Conservation (phyloP, 73 alveolate genomes). For the Halteria grandinella region DNA sequence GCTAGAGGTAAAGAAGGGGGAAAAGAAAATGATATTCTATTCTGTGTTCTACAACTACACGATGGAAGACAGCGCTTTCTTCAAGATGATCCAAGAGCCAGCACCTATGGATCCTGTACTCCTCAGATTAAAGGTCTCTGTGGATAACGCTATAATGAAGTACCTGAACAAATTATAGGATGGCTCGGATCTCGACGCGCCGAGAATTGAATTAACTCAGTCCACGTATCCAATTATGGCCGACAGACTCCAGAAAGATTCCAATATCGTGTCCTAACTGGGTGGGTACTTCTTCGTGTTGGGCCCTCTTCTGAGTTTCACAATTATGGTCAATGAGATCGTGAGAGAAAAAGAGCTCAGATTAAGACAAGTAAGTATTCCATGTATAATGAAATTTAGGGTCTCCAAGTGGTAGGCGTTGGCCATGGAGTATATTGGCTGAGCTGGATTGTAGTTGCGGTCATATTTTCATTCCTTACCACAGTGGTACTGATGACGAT, state of each 20-base stretch:
- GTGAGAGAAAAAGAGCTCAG: slow-evolving; percentile 79
- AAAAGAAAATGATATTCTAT: slow-evolving; percentile 61
- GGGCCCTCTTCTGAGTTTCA: slow-evolving; percentile 70
- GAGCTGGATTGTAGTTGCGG: slow-evolving; percentile 68
- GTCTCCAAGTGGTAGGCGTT: slow-evolving; percentile 72
- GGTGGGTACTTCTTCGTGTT: slow-evolving; percentile 84
- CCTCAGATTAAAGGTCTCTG: slow-evolving; percentile 62
- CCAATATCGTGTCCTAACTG: slow-evolving; percentile 69
- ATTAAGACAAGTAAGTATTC: too few relatives aligned
- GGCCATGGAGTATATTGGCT: slow-evolving; percentile 67
- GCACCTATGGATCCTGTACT: slow-evolving; percentile 72
- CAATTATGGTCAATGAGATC: slow-evolving; percentile 75
- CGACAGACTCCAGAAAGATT: slow-evolving; percentile 62
- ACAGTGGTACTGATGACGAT: too few relatives aligned
- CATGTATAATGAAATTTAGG: too few relatives aligned
- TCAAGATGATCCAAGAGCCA: slow-evolving; percentile 67
- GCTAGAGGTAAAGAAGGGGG: too few relatives aligned
- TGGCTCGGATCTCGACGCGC: slow-evolving; percentile 8
- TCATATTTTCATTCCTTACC: too few relatives aligned
- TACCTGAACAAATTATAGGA: slow-evolving; percentile 48
- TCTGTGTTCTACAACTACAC: slow-evolving; percentile 76
- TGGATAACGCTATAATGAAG: slow-evolving; percentile 79
- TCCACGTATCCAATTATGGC: slow-evolving; percentile 73
- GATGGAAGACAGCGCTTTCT: slow-evolving; percentile 63
- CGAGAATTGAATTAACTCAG: slow-evolving; percentile 48